Evolutionary conservation across 2,329 filamentous ascomycete genomes (phyloP).

Genomic region (Botrytis pseudocinerea): DNA sequence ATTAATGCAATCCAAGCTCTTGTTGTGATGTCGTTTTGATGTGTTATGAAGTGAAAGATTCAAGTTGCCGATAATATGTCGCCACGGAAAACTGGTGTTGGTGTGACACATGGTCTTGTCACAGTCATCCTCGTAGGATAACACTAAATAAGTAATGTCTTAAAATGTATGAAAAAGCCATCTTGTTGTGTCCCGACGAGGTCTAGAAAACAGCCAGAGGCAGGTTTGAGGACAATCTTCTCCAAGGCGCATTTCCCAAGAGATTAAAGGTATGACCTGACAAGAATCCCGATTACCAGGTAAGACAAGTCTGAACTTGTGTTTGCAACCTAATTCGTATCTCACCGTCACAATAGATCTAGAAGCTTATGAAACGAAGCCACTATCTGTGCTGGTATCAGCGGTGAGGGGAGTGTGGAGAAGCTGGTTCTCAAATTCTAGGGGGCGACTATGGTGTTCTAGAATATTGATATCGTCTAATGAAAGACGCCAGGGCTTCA

Average conservation of each 20-base stretch:
- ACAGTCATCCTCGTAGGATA: not conserved
- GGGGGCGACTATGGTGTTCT: not conserved
- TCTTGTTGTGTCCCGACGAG: not conserved
- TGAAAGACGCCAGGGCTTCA: not conserved
- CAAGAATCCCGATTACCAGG: not conserved
- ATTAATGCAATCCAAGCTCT: not conserved
- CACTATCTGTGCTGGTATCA: not conserved
- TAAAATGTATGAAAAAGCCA: not conserved
- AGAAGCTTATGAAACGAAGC: not conserved
- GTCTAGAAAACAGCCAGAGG: not conserved
- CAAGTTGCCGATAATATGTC: not conserved
- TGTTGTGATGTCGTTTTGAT: not conserved
- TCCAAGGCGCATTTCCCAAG: not conserved
- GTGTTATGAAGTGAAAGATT: not conserved
- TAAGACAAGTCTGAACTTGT: not conserved
- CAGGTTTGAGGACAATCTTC: not conserved
- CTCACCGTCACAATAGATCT: not conserved
- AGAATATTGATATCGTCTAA: not conserved
- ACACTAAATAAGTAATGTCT: not conserved
- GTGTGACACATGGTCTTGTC: not conserved
- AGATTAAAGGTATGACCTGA: not conserved
- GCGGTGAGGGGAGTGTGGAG: not conserved
- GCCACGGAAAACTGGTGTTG: not conserved
- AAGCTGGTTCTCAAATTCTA: not conserved
- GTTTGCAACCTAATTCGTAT: not conserved